A percentile compares a stretch with the other conserved stretches of the same genome.
These are phyloP conservation scores for Fusarium ambrosium DNA, from an alignment of 2,329 filamentous ascomycete species.

Conservation along the genomic window DNA sequence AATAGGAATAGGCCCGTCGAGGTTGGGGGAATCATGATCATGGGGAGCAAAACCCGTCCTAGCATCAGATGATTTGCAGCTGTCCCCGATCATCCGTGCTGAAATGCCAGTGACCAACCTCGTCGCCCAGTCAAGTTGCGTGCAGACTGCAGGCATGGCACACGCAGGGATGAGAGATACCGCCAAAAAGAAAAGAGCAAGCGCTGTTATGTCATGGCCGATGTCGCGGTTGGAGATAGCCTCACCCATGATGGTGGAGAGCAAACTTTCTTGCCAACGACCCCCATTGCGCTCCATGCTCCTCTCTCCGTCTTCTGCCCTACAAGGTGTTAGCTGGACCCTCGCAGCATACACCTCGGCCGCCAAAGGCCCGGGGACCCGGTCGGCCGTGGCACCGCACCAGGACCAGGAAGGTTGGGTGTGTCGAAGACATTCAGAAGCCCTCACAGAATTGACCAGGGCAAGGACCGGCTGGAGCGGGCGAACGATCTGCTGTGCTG, in stretches of 20 bases:
- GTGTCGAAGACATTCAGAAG: neutral
- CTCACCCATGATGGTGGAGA: slow-evolving; percentile 9
- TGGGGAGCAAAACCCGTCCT: slow-evolving; percentile 17
- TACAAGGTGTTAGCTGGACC: neutral
- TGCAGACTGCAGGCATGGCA: slow-evolving; percentile 14
- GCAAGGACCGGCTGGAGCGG: slow-evolving; percentile 1
- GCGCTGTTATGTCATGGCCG: neutral
- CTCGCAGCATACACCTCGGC: neutral
- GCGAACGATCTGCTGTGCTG: slow-evolving; percentile 21
- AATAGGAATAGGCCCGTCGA: slow-evolving; percentile 2
- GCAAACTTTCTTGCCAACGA: neutral
- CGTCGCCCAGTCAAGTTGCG: slow-evolving; percentile 2
- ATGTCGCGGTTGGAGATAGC: slow-evolving; percentile 10
- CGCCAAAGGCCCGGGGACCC: neutral
- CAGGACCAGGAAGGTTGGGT: neutral
- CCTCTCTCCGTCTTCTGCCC: slow-evolving; percentile 17
- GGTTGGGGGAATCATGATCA: slow-evolving; percentile 9
- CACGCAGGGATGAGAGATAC: neutral
- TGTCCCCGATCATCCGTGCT: slow-evolving; percentile 6
- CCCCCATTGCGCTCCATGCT: neutral
- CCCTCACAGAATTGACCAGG: neutral
- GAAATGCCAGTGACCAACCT: slow-evolving; percentile 1
- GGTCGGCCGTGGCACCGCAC: neutral
- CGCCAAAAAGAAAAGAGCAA: neutral
- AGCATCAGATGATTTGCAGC: slow-evolving; percentile 23